These are phyloP conservation scores for Scenedesmus sp. DNA, from an alignment of 163 green algal species.

Conservation along the genomic window DNA sequence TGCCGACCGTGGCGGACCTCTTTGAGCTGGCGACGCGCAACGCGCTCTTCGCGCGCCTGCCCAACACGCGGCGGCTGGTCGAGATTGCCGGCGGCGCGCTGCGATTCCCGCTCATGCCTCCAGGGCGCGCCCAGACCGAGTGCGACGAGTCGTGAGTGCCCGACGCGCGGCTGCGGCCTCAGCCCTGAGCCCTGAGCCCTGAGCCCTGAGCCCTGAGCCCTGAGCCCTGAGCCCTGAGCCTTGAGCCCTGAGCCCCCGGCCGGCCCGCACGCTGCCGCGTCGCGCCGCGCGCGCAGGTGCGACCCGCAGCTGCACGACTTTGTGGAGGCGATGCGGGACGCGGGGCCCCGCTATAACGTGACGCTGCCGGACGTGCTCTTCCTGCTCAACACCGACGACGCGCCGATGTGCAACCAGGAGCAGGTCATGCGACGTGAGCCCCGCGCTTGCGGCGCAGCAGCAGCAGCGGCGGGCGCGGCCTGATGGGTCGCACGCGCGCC, in stretches of 20 bases:
- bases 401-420: slow-evolving; percentile 11
- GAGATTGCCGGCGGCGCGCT: slow-evolving; percentile 15
- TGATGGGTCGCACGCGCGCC: too few species aligned
- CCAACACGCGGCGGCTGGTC: slow-evolving; percentile 27
- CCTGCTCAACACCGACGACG: slow-evolving; percentile 30
- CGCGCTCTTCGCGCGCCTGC: background rate
- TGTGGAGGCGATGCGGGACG: slow-evolving; percentile 22
- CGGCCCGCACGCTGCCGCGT: too few species aligned
- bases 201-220: too few species aligned
- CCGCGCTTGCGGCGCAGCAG: background rate
- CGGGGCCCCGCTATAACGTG: background rate
- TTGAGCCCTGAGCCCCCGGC: background rate
- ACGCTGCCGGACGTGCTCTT: slow-evolving; percentile 33
- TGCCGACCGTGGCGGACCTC: background rate
- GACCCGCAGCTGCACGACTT: slow-evolving; percentile 29
- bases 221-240: too few species aligned
- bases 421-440: slow-evolving; percentile 12
- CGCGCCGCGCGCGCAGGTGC: slow-evolving; percentile 10
- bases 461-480: background rate
- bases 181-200: too few species aligned
- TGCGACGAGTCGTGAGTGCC: slow-evolving; percentile 3
- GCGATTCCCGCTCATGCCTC: slow-evolving; percentile 29
- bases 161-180: background rate
- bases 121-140: background rate
- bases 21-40: slow-evolving; percentile 12